A percentile compares a stretch with the other conserved stretches of the same genome.
Conservation (phyloP, 2,329 filamentous ascomycete species). For the Hymenoscyphus linearis region DNA sequence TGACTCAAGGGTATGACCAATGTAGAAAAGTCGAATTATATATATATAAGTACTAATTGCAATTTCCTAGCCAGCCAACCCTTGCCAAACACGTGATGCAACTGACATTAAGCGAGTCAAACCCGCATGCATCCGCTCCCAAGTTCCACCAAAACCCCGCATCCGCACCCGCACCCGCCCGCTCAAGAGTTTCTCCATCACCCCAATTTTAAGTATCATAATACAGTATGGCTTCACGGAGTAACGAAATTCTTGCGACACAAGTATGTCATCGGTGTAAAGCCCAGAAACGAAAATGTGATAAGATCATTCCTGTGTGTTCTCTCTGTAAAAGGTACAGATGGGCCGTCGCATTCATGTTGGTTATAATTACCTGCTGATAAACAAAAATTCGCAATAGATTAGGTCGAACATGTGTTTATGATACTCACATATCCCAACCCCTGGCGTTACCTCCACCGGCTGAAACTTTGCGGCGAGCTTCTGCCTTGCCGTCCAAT, state of each 20-base stretch:
- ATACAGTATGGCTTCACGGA: not conserved
- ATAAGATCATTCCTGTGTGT: slow-evolving; percentile 45
- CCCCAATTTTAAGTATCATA: not conserved
- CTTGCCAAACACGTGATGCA: no score
- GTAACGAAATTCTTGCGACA: slow-evolving; percentile 21
- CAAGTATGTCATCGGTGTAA: slow-evolving; percentile 41
- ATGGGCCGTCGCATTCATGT: not conserved
- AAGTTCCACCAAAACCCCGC: no score
- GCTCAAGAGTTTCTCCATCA: not conserved
- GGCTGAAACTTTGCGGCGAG: not conserved
- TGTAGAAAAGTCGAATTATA: no score
- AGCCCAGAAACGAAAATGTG: slow-evolving; percentile 47
- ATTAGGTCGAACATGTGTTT: not conserved
- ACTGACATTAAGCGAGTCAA: no score
- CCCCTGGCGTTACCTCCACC: not conserved
- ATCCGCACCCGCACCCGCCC: not conserved
- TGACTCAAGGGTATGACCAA: no score
- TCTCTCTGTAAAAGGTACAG: slow-evolving; percentile 35
- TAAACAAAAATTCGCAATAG: not conserved
- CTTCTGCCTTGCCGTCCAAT: not conserved
- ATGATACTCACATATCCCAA: not conserved
- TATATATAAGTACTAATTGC: no score
- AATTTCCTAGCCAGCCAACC: no score
- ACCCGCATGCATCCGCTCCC: no score
- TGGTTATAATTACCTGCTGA: not conserved